Evolutionary conservation across 2,329 filamentous ascomycete genomes (phyloP).

Genomic region (Aspergillus ochraceoroseus): DNA sequence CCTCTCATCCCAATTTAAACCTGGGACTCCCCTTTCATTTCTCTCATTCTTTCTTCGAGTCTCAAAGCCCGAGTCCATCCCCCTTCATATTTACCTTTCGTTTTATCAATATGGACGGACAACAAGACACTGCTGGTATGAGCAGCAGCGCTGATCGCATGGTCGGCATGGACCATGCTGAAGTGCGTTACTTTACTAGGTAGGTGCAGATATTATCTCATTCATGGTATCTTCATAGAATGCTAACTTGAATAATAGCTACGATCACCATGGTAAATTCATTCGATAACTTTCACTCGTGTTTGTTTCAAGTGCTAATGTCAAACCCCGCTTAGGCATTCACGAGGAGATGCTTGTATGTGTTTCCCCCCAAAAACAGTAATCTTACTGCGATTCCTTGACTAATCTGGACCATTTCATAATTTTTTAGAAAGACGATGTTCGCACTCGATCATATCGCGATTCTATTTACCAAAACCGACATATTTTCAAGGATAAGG

Average conservation of each 20-base stretch:
- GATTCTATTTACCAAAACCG: conserved; percentile 96
- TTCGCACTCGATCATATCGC: conserved; percentile 93
- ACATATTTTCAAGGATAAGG: conserved; percentile 85
- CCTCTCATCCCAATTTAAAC: conserved; percentile 7
- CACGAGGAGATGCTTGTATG: conserved; percentile 97
- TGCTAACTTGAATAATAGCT: conserved; percentile 53
- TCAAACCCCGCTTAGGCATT: conserved; percentile 60
- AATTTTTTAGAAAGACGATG: conserved; percentile 80
- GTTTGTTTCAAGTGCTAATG: conserved; percentile 20
- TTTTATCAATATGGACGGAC: conserved; percentile 31
- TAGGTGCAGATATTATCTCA: conserved; percentile 38
- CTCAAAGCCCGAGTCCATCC: not conserved
- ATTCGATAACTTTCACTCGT: conserved; percentile 20
- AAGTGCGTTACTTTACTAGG: conserved; percentile 99
- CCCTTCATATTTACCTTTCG: conserved; percentile 1
- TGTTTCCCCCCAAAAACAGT: too few relatives aligned
- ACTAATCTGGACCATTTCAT: too few relatives aligned
- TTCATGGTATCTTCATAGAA: conserved; percentile 3
- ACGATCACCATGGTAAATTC: conserved; percentile 89
- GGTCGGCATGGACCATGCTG: conserved; percentile 74
- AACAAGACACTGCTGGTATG: conserved; percentile 24
- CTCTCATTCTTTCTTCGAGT: not conserved
- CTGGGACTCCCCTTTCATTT: not conserved
- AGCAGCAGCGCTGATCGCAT: conserved; percentile 47
- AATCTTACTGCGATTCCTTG: too few relatives aligned